Evolutionary conservation across 371 early-diverging fungal genomes (phyloP).

Genomic region (Mortierella sp.): DNA sequence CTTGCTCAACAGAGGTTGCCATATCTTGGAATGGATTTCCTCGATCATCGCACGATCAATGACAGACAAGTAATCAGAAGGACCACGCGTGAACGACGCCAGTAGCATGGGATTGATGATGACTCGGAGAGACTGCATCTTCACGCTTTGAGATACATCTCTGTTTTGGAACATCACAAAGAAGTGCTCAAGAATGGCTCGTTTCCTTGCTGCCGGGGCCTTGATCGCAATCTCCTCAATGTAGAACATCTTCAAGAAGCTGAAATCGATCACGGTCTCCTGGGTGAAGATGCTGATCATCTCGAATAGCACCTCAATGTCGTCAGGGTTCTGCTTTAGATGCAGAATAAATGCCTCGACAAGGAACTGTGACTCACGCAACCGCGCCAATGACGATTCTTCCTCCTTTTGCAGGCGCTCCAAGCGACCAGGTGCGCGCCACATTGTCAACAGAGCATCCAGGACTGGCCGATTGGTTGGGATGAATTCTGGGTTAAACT

Average conservation of each 20-base stretch:
- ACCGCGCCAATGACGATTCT: slow-evolving; percentile 58
- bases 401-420: slow-evolving; percentile 67
- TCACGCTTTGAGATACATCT: slow-evolving; percentile 59
- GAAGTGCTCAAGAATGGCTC: slow-evolving; percentile 74
- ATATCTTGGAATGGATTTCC: slow-evolving; percentile 73
- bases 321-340: slow-evolving; percentile 66
- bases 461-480: slow-evolving; percentile 50
- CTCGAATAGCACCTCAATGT: slow-evolving; percentile 80
- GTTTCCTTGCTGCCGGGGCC: slow-evolving; percentile 66
- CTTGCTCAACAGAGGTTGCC: slow-evolving; percentile 73
- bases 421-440: slow-evolving; percentile 65
- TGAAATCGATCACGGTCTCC: slow-evolving; percentile 75
- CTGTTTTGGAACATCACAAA: slow-evolving; percentile 66
- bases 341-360: slow-evolving; percentile 80
- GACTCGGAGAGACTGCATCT: slow-evolving; percentile 75
- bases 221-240: slow-evolving; percentile 74
- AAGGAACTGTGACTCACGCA: slow-evolving; percentile 68
- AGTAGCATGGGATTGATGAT: slow-evolving; percentile 86
- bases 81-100: slow-evolving; percentile 61
- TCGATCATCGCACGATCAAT: slow-evolving; percentile 75
- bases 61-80: slow-evolving; percentile 63
- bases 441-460: slow-evolving; percentile 64
- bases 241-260: slow-evolving; percentile 77
- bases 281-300: slow-evolving; percentile 80
- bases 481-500: slow-evolving; percentile 62